Evolutionary conservation across 2,329 filamentous ascomycete species (phyloP).

Genomic region (Plectosphaerella plurivora): DNA sequence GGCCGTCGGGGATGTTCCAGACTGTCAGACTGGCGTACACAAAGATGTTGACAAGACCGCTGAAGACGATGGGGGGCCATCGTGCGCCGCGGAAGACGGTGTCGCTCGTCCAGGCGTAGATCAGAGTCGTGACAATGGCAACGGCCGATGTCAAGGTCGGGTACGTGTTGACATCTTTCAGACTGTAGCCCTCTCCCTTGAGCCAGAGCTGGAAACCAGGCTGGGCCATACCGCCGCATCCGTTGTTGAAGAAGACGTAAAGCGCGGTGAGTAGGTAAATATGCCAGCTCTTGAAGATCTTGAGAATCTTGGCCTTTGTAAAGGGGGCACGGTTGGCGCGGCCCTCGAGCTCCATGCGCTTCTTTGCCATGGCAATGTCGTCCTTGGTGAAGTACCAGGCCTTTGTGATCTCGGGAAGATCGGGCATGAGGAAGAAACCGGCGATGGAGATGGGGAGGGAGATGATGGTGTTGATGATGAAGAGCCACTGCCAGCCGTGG

Average conservation of each 20-base stretch:
- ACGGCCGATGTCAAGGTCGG: conserved; percentile 56
- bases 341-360: conserved; percentile 38
- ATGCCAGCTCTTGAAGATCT: conserved; percentile 61
- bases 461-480: conserved; percentile 54
- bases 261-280: conserved; percentile 54
- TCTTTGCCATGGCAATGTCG: conserved; percentile 31
- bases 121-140: conserved; percentile 51
- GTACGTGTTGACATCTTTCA: conserved; percentile 43
- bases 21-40: conserved; percentile 32
- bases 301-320: conserved; percentile 46
- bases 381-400: conserved; percentile 21
- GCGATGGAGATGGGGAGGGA: conserved; percentile 50
- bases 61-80: conserved; percentile 61
- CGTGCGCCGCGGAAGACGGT: conserved; percentile 51
- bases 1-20: conserved; percentile 43
- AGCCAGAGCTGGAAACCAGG: conserved; percentile 52
- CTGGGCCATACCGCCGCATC: conserved; percentile 36
- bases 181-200: conserved; percentile 35
- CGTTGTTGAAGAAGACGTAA: conserved; percentile 65
- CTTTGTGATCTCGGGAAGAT: conserved; percentile 12
- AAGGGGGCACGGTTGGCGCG: conserved; percentile 34
- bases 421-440: conserved; percentile 38
- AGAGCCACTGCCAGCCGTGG: conserved; percentile 51
- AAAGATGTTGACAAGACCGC: conserved; percentile 37
- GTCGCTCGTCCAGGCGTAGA: conserved; percentile 65